Conservation (phyloP, 257 asterid genomes). For the Nicotiana obtusifolia region DNA sequence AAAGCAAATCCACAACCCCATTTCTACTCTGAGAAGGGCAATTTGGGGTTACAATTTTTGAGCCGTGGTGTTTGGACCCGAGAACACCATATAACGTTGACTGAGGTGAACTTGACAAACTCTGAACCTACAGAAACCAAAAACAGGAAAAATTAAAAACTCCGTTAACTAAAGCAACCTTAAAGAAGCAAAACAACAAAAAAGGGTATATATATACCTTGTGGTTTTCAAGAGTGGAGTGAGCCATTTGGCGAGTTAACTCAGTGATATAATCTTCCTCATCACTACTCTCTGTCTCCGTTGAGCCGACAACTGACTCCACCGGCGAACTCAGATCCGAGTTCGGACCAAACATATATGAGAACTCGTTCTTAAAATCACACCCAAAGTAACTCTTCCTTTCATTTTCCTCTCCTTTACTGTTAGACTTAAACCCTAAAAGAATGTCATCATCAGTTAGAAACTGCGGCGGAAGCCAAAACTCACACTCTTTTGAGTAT, state of each 20-base stretch:
- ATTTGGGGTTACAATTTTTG: slow-evolving; percentile 37
- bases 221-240: slow-evolving; percentile 34
- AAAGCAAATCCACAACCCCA: slow-evolving; percentile 37
- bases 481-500: slow-evolving; percentile 23
- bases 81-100: slow-evolving; percentile 46
- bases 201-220: slow-evolving; percentile 24
- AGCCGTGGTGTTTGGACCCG: slow-evolving; percentile 33
- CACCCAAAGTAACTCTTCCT: background rate
- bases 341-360: slow-evolving; percentile 17
- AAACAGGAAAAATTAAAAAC: background rate
- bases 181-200: background rate
- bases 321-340: slow-evolving; percentile 66
- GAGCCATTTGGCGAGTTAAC: slow-evolving; percentile 37
- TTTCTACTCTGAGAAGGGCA: slow-evolving; percentile 21
- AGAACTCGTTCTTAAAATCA: slow-evolving; percentile 14
- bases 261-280: slow-evolving; percentile 56
- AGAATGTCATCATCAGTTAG: slow-evolving; percentile 20
- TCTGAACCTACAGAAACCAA: slow-evolving; percentile 21
- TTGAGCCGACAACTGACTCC: slow-evolving; percentile 48
- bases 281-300: slow-evolving; percentile 67
- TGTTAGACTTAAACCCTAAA: background rate
- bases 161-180: background rate
- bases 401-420: background rate
- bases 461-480: slow-evolving; percentile 40
- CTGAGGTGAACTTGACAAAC: slow-evolving; percentile 65